phyloP scores from a whole-genome alignment of 257 asterid genomes.

The Henckelia pumila region DNA sequence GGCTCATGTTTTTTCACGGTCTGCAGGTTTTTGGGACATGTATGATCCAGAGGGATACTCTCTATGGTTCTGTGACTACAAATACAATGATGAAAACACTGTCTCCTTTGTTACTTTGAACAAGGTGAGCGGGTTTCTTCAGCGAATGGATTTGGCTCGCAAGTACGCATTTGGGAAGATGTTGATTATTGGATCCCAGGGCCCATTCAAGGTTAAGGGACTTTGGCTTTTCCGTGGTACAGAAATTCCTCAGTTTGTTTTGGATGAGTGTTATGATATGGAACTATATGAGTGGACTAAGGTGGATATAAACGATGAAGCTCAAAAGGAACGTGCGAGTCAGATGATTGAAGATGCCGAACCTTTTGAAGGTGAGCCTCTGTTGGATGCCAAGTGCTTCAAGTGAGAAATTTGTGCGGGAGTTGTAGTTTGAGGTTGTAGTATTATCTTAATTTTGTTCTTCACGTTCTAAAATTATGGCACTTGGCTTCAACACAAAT shows the following conservation, averaged over 20 bases:
- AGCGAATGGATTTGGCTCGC: conserved; percentile 90
- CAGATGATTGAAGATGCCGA: conserved; percentile 93
- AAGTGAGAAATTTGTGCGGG: conserved; percentile 40
- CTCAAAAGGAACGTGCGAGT: conserved; percentile 82
- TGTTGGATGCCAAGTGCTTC: conserved; percentile 92
- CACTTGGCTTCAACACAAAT: conserved; percentile 13
- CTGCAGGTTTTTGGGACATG: conserved; percentile 96
- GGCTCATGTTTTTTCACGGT: neutral
- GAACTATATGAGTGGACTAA: conserved; percentile 84
- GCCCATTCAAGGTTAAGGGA: conserved; percentile 91
- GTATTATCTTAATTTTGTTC: conserved; percentile 25
- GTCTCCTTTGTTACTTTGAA: conserved; percentile 88
- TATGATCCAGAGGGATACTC: conserved; percentile 96
- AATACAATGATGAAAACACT: conserved; percentile 83
- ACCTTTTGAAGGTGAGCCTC: conserved; percentile 84
- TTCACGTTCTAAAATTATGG: neutral
- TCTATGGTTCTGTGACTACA: conserved; percentile 94
- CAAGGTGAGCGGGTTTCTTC: conserved; percentile 92
- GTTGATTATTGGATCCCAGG: conserved; percentile 72
- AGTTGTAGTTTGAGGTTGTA: conserved; percentile 24
- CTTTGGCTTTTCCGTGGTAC: conserved; percentile 89
- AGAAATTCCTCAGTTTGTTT: conserved; percentile 69
- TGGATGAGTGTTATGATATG: conserved; percentile 91
- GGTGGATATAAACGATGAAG: conserved; percentile 76
- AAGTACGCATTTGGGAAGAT: conserved; percentile 95